Conservation (phyloP, 192 early-diverging fungal species). For the Chytriomyces sp. region DNA sequence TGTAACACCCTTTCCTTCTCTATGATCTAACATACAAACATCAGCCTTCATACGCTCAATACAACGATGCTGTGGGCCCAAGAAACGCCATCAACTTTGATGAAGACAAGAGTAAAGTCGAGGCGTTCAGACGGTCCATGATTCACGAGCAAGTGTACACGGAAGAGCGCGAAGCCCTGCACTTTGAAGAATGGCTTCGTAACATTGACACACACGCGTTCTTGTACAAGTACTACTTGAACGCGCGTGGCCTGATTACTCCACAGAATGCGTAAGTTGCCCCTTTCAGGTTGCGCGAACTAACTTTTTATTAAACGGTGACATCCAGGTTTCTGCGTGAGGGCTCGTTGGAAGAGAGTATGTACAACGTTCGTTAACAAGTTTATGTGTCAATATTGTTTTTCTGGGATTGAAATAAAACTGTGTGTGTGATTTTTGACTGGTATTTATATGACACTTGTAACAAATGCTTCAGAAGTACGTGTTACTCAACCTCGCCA, state of each 20-base stretch:
- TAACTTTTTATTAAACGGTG: too few species aligned
- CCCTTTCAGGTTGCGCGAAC: too few species aligned
- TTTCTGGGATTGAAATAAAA: too few species aligned
- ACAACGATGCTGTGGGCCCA: slow-evolving; percentile 11
- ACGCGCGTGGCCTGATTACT: slow-evolving; percentile 49
- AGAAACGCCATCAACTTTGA: slow-evolving; percentile 13
- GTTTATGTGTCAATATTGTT: too few species aligned
- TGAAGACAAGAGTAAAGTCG: slow-evolving; percentile 24
- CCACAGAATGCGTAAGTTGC: slow-evolving; percentile 31
- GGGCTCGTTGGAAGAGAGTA: background rate
- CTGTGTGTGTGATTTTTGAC: too few species aligned
- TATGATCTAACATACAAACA: background rate
- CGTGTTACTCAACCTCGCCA: slow-evolving; percentile 18
- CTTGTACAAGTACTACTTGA: slow-evolving; percentile 58
- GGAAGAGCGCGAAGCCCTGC: slow-evolving; percentile 30
- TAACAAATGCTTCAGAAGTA: slow-evolving; percentile 23
- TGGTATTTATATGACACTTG: background rate
- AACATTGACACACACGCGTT: slow-evolving; percentile 50
- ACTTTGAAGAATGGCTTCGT: slow-evolving; percentile 50
- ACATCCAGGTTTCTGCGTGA: background rate
- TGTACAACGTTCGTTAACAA: slow-evolving; percentile 32
- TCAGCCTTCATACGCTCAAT: slow-evolving; percentile 25
- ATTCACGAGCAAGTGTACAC: slow-evolving; percentile 32
- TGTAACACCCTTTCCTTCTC: background rate
- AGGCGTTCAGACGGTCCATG: slow-evolving; percentile 25